Conservation (phyloP, 2,329 filamentous ascomycete genomes). For the Periconia sp. region DNA sequence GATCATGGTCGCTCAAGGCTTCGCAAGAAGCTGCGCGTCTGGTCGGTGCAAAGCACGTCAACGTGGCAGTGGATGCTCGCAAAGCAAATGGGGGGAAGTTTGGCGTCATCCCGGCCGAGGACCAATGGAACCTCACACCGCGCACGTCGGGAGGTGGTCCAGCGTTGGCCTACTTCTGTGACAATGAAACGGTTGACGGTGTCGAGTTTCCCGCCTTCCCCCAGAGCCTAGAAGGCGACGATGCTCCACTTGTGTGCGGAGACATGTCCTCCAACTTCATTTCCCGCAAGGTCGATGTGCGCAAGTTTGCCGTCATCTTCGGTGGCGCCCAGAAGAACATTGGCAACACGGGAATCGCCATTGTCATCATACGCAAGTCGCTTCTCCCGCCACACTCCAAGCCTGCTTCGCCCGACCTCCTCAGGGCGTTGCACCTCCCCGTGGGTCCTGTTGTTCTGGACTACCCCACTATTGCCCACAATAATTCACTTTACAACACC, state of each 20-base stretch:
- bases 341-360: slow-evolving; percentile 81
- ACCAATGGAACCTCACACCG: slow-evolving; percentile 69
- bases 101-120: slow-evolving; percentile 76
- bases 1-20: slow-evolving; percentile 88
- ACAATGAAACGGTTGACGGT: slow-evolving; percentile 93
- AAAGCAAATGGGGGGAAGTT: slow-evolving; percentile 76
- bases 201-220: slow-evolving; percentile 85
- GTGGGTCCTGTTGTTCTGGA: slow-evolving; percentile 78
- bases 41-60: slow-evolving; percentile 76
- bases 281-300: slow-evolving; percentile 73
- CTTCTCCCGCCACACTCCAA: slow-evolving; percentile 66
- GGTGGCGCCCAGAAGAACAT: slow-evolving; percentile 95
- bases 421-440: slow-evolving; percentile 75
- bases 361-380: slow-evolving; percentile 80
- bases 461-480: slow-evolving; percentile 84
- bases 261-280: slow-evolving; percentile 97
- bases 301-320: slow-evolving; percentile 82
- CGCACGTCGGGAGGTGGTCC: slow-evolving; percentile 57
- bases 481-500: slow-evolving; percentile 95
- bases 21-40: slow-evolving; percentile 79
- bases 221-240: slow-evolving; percentile 63
- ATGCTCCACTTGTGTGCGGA: slow-evolving; percentile 74
- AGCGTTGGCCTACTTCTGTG: slow-evolving; percentile 85
- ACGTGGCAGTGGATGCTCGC: slow-evolving; percentile 70
- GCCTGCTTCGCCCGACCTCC: slow-evolving; percentile 65